Evolutionary conservation across 176 grass and related monocot species (phyloP).

Genomic region (Aegilops sharonensis): DNA sequence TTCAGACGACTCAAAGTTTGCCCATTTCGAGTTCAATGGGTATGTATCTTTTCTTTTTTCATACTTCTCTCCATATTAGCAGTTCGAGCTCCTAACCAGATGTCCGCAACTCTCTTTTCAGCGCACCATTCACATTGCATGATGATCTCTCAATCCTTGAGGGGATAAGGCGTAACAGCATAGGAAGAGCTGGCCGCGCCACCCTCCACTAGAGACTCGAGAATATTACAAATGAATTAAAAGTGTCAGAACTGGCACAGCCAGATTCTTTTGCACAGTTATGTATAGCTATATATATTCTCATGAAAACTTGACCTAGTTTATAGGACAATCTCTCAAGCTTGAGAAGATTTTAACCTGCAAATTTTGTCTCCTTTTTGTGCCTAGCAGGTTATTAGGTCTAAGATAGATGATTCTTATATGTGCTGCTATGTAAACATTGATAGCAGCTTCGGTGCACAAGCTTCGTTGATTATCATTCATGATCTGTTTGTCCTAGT

Average conservation of each 20-base stretch:
- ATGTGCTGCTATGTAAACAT: conserved; percentile 32
- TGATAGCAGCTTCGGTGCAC: background rate
- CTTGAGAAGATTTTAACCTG: conserved; percentile 37
- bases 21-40: conserved; percentile 74
- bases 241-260: conserved; percentile 23
- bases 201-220: conserved; percentile 11
- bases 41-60: conserved; percentile 33
- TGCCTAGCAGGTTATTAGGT: conserved; percentile 33
- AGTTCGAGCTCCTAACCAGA: conserved; percentile 13
- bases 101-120: conserved; percentile 33
- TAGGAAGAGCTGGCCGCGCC: conserved; percentile 32
- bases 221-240: conserved; percentile 12
- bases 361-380: conserved; percentile 53
- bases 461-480: conserved; percentile 2
- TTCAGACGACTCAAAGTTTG: conserved; percentile 71
- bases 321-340: conserved; percentile 17
- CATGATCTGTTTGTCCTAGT: background rate
- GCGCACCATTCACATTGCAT: conserved; percentile 83
- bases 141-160: conserved; percentile 78
- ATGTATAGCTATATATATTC: conserved; percentile 42
- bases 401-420: conserved; percentile 22
- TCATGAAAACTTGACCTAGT: conserved; percentile 40
- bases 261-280: conserved; percentile 42
- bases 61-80: conserved; percentile 12
- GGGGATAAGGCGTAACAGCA: conserved; percentile 39